Evolutionary conservation across 2,329 filamentous ascomycete genomes (phyloP).

Genomic region (Aspergillus uvarum): DNA sequence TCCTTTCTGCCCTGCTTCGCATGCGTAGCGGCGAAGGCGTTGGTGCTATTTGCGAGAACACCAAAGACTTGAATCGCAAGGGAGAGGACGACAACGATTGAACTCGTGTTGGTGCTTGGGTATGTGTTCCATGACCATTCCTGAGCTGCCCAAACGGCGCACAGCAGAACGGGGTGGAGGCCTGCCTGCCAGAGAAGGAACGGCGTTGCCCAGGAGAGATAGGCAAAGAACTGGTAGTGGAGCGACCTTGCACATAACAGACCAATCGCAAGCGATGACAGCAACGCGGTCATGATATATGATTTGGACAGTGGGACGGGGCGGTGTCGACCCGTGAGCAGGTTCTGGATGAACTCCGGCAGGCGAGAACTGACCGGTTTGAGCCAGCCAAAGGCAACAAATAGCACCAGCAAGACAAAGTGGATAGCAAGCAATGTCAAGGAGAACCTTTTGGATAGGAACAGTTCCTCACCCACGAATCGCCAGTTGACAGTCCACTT

Average conservation of each 20-base stretch:
- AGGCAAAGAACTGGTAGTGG: slow-evolving; percentile 95
- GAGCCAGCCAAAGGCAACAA: slow-evolving; percentile 69
- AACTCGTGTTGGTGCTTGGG: slow-evolving; percentile 71
- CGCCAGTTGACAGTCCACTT: slow-evolving; percentile 99
- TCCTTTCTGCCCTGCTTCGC: slow-evolving; percentile 22
- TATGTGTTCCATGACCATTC: slow-evolving; percentile 95
- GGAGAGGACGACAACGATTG: slow-evolving; percentile 66
- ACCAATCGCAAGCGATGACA: slow-evolving; percentile 75
- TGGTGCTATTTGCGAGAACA: slow-evolving; percentile 52
- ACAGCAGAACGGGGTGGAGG: slow-evolving; percentile 65
- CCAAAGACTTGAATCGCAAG: slow-evolving; percentile 66
- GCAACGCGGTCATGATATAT: slow-evolving; percentile 73
- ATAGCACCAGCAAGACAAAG: slow-evolving; percentile 62
- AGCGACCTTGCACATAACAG: slow-evolving; percentile 83
- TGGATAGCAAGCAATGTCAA: slow-evolving; percentile 66
- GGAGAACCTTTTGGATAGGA: slow-evolving; percentile 71
- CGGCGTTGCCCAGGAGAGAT: slow-evolving; percentile 84
- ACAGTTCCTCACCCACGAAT: slow-evolving; percentile 80
- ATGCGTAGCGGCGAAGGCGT: slow-evolving; percentile 21
- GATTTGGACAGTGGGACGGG: slow-evolving; percentile 62
- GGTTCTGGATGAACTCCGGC: slow-evolving; percentile 53
- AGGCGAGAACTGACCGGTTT: slow-evolving; percentile 63
- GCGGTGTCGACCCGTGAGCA: slow-evolving; percentile 56
- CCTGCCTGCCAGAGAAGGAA: slow-evolving; percentile 81
- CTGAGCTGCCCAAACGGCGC: slow-evolving; percentile 71